Base-by-base conservation (phyloP, 768 basidiomycete species). In the Kwoniella sp. region DNA sequence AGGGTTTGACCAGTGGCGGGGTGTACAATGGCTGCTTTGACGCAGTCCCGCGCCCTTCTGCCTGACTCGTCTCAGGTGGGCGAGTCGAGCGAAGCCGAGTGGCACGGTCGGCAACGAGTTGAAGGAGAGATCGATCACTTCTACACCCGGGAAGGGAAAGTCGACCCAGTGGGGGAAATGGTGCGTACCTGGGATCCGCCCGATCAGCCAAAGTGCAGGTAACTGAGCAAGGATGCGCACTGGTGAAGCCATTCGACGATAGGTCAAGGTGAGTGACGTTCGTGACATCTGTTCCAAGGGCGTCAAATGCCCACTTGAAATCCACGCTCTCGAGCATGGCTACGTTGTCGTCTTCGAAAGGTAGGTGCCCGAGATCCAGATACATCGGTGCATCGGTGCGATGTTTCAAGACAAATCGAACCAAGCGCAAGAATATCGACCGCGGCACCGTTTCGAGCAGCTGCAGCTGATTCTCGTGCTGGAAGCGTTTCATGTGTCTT, bases 61-160 rank as follows among this genome's bases (percentile, higher is more conserved):
- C 37, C 23, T 22, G 9, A 56, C 22, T 19, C 34, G 8, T 14
- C 46, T 48, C 0, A 56, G 34, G 11, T 33, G 3, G 15, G 37
- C 29, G 10, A 57, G 33, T 10, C 41, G 26, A 17, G 34, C 29
- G 6, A 57, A 26, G 19, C 31, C 32, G 6, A 57, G 34, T 3
- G 56, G 56, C 2, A 57, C n/a, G 23, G n/a, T n/a, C 14, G 27
- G 11, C 12, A 57, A 31, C 12, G 42, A 44, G 20, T 45, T 55
- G 29, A 10, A 15, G 8, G 12, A 15, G 9, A 59, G 14, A 26
- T 55, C 40, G 37, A 59, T 31, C 3, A 46, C 39, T 46, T 54
- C 17, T 2, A 59, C 17, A 19, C 46, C 27, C 1, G 31, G 47
- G 27, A 59, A 59, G 5, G 57, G 53, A 2, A 25, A 32, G 4